Percentiles rank a stretch among this genome's conserved stretches.
Evolutionary conservation across 1,284 basidiomycete genomes (phyloP).

Genomic region (Cryptococcus sp.): DNA sequence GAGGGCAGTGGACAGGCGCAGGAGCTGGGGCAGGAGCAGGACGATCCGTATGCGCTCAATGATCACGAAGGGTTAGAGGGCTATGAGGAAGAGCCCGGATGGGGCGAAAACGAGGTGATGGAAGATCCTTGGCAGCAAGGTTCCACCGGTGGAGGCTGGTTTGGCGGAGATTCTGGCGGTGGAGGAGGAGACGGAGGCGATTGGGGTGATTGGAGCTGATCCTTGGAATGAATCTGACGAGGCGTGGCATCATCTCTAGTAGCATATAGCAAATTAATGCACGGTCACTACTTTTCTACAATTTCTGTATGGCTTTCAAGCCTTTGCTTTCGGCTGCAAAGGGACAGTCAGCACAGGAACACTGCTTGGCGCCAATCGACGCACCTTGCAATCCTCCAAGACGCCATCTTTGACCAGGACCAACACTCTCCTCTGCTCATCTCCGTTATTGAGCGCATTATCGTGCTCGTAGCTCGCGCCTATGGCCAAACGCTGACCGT

Average conservation of each 20-base stretch:
- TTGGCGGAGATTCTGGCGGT: constrained; percentile 27
- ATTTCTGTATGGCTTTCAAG: constrained; percentile 15
- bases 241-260: neutral
- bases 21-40: constrained; percentile 19
- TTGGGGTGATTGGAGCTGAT: constrained; percentile 37
- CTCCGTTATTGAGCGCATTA: constrained; percentile 60
- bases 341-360: neutral
- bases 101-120: constrained; percentile 36
- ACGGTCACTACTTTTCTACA: constrained; percentile 1
- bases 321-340: constrained; percentile 37
- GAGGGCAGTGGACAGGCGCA: constrained; percentile 4
- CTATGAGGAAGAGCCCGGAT: constrained; percentile 23
- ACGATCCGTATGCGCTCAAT: neutral
- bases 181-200: constrained; percentile 29
- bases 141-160: constrained; percentile 24
- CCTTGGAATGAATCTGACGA: neutral
- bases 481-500: constrained; percentile 78
- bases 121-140: constrained; percentile 40
- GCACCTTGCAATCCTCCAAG: constrained; percentile 54
- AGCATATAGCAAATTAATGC: neutral
- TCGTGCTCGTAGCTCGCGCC: constrained; percentile 87
- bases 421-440: constrained; percentile 44
- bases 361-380: constrained; percentile 8
- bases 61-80: constrained; percentile 22
- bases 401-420: constrained; percentile 52